Percentiles rank a stretch among this genome's conserved stretches.
Conservation (phyloP, 73 alveolate species). For the Tetrahymena thermophila region DNA sequence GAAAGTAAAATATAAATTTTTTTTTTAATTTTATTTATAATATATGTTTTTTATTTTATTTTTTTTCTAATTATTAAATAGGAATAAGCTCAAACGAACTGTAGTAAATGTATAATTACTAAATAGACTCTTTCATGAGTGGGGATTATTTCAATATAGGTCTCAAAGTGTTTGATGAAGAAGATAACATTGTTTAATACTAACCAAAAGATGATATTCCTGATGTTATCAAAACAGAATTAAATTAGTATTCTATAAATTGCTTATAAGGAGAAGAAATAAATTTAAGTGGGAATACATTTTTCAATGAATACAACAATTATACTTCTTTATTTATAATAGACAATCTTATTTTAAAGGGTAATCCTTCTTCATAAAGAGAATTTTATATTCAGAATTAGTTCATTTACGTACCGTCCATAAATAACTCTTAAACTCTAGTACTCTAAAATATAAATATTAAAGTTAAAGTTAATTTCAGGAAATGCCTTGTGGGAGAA, state of each 20-base stretch:
- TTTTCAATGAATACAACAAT: background rate
- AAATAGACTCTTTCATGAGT: background rate
- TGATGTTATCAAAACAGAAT: background rate
- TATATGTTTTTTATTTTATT: background rate
- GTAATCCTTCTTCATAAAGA: background rate
- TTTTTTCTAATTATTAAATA: background rate
- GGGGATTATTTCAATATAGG: background rate
- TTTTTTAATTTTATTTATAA: background rate
- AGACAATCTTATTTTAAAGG: background rate
- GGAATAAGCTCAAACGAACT: background rate
- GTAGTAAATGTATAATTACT: background rate
- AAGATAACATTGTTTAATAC: background rate
- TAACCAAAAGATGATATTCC: background rate
- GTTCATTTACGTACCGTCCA: background rate
- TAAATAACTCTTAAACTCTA: background rate
- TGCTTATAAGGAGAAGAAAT: background rate
- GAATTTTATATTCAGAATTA: background rate
- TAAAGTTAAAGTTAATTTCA: background rate
- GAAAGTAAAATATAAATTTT: background rate
- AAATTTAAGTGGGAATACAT: background rate
- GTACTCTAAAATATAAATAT: background rate
- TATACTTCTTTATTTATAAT: background rate
- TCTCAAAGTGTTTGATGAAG: background rate
- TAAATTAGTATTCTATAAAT: background rate
- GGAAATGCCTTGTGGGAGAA: background rate